Evolutionary conservation across 805 yeast genomes (phyloP), one percentile per base, ranked within the genome.

Genomic region (Hanseniaspora pseudoguilliermondii): DNA sequence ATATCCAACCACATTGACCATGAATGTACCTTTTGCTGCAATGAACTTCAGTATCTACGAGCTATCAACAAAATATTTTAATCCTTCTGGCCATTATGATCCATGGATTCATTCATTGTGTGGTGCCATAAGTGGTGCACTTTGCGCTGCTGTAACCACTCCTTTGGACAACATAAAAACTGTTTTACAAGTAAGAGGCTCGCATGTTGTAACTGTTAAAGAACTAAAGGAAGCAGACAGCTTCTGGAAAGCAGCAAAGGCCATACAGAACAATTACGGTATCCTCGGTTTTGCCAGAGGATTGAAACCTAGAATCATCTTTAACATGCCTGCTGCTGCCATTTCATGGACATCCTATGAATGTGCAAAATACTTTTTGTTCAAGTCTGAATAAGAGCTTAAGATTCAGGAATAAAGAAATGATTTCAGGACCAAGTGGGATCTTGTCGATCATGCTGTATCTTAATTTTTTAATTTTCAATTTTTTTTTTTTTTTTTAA

Each of bases 291-390:
- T 93, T 67, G 66, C 77, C 64, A 77, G 95, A 62, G 98, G 98
- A 20, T 74, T 88, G 64, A 81, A 83, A 64, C 97, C 98, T 47
- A 81, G 98, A 69, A 82, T 93, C 56, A 82, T 91, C 35, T 85
- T 93, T 61, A 89, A 89, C 69, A 89, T 91, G 67, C 98, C 98
- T 23, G 82, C 95, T 47, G 91, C 97, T 9, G 97, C 97, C 21
- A 89, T 91, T 59, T 83, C 95, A 60, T 91, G 97, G 97, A 91
- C 97, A 1, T 87, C 95, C 29, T 91, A 91, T 69, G 98, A 91
- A 69, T 86, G 90, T 91, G 97, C 96, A 46, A 91, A 91, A 57
- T 73, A 71, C 59, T 68, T 71, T 61, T 59, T 73, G 46, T 51
- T 59, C 15, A 50, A 38, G 13, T 20, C 27, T 40, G 44, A 52